Evolutionary conservation across 1,284 basidiomycete species (phyloP).

Genomic region (Irpex lacteus): DNA sequence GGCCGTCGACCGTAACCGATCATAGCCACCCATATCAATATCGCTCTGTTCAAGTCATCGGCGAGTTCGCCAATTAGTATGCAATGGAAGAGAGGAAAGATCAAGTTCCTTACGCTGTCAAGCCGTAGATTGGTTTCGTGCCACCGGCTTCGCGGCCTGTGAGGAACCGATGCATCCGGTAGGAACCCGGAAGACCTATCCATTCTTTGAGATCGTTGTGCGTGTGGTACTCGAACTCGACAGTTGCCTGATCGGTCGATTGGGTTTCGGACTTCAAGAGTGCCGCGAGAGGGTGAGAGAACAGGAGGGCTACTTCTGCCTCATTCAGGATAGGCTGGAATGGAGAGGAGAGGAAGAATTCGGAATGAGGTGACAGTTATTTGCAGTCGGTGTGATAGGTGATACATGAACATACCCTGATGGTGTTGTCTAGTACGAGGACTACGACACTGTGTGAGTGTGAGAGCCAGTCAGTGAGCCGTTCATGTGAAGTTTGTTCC

Average conservation of each 20-base stretch:
- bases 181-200: conserved; percentile 33
- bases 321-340: conserved; percentile 74
- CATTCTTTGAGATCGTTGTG: conserved; percentile 36
- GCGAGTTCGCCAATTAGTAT: background rate
- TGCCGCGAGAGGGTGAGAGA: conserved; percentile 76
- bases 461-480: background rate
- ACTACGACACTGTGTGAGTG: conserved; percentile 65
- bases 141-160: conserved; percentile 80
- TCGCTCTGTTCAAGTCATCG: conserved; percentile 42
- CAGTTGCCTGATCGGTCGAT: conserved; percentile 49
- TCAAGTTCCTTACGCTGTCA: conserved; percentile 59
- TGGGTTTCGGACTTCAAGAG: conserved; percentile 68
- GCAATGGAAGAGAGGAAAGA: background rate
- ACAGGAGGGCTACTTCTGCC: conserved; percentile 74
- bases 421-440: conserved; percentile 69
- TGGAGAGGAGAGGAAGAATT: conserved; percentile 3
- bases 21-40: conserved; percentile 66
- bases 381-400: background rate
- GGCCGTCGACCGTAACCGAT: conserved; percentile 65
- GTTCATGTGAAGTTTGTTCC: background rate
- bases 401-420: conserved; percentile 44
- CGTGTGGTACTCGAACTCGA: conserved; percentile 45
- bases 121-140: conserved; percentile 75
- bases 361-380: background rate
- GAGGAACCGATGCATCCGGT: conserved; percentile 73